A percentile compares a stretch with the other conserved stretches of the same genome.
These are phyloP conservation scores for Epichloe amarillans DNA, from an alignment of 2,329 filamentous ascomycete genomes.

Conservation along the genomic window DNA sequence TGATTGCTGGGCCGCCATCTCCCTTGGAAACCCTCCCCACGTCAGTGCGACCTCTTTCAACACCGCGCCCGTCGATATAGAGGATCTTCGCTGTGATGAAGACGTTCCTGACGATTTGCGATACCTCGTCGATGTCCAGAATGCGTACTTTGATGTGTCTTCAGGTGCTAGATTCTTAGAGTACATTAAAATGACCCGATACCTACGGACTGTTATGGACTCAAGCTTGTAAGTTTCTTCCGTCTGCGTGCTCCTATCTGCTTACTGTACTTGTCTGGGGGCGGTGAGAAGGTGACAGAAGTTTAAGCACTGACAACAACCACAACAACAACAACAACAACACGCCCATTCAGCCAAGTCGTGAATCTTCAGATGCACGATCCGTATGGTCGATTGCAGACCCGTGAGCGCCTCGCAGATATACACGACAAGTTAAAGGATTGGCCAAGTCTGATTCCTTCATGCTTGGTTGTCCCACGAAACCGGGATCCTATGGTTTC, in stretches of 20 bases:
- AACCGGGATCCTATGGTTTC: constrained; percentile 4
- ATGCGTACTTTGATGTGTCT: constrained; percentile 19
- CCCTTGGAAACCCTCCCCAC: constrained; percentile 33
- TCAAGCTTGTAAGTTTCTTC: constrained; percentile 18
- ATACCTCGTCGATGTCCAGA: constrained; percentile 21
- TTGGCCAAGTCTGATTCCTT: constrained; percentile 23
- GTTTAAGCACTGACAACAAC: background rate
- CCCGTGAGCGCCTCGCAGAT: constrained; percentile 11
- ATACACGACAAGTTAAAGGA: constrained; percentile 19
- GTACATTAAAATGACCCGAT: constrained; percentile 17
- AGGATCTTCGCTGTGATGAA: constrained; percentile 30
- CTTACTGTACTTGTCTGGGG: background rate
- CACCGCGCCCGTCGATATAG: constrained; percentile 24
- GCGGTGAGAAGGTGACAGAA: no score
- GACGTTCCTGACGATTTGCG: constrained; percentile 22
- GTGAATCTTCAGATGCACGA: constrained; percentile 7
- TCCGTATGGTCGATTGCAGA: constrained; percentile 8
- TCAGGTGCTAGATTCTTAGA: constrained; percentile 26
- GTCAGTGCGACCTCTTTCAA: constrained; percentile 27
- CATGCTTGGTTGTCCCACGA: constrained; percentile 18
- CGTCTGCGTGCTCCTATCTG: background rate
- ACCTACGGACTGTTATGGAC: constrained; percentile 20
- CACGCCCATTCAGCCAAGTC: constrained; percentile 13
- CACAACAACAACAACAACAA: background rate
- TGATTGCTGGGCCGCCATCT: constrained; percentile 32